Evolutionary conservation across 2,329 filamentous ascomycete genomes (phyloP), one percentile per base, ranked within the genome.

Genomic region (Chaetomium sp.): DNA sequence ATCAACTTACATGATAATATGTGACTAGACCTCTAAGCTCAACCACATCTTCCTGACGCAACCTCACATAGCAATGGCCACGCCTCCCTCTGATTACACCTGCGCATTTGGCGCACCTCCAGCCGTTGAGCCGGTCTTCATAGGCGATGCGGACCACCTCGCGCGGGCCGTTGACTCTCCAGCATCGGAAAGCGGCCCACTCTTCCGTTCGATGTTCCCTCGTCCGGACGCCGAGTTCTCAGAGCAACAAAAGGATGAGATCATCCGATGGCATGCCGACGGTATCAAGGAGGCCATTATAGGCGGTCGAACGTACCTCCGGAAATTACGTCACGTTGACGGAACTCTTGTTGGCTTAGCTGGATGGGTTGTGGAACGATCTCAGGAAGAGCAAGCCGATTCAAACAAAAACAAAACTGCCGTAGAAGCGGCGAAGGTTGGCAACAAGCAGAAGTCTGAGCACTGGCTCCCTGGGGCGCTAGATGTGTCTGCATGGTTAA

Each of bases 201-300:
- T 57, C 46, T 53, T 52, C 32, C 51, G 46, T 37, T 2, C 37
- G 14, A 54, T 57, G 51, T 57, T 57, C 36, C 51, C 50, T 50
- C 46, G 27, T 47, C 50, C 40, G n/a, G 46, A 11, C 35, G 33
- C 6, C 46, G 46, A 38, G 34, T 53, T 57, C 46, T 57, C 55
- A 53, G 35, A 57, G 51, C 46, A 57, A 51, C 47, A 57, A 53
- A 52, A 47, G 40, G 46, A 53, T 38, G 55, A 57, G 46, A 53
- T 57, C 45, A 48, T 57, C 27, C 38, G 42, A 46, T 54, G 55
- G 55, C 46, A 57, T 36, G 55, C 47, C 35, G 46, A 50, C n/a
- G 51, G 51, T 10, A 57, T 57, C 35, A 53, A 47, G 47, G 46
- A 57, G 14, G 51, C 51, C n/a, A 47, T 53, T 42, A 48, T 33